Base-by-base conservation (phyloP, 495 filamentous ascomycete species). In the Penicillium maclennaniae region DNA sequence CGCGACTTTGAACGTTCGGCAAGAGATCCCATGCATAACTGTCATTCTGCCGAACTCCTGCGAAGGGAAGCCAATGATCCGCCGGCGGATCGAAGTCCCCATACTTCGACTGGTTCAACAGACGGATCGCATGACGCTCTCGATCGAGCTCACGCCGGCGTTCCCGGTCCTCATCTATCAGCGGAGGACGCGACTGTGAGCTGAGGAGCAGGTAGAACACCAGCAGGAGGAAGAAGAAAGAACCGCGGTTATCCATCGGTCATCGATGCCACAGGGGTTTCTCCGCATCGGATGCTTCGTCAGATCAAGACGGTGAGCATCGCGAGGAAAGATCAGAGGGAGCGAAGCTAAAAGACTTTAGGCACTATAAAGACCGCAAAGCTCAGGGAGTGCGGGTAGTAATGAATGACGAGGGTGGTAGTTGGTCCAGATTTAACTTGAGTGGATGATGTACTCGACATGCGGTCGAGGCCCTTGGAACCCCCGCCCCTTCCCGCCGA, bases 21-120 rank as follows among this genome's bases (percentile, higher is more conserved):
- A 88, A 68, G 25, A 82, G 54, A 38, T 80, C 78, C 91, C 91
- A 96, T 3, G 80, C 84, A 69, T 84, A 90, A 27, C 78, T 83
- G 65, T 95, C 86, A 34, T 83, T 80, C 51, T 84, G 72, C 47
- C 86, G 78, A 20, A 92, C 81, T 3, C 91, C 91, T 14, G 86
- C 84, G 52, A 92, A 70, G 50, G 95, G 92, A 53, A 95, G 71
- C 75, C 84, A 92, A 54, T 72, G 73, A 54, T 77, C 69, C 14
- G 81, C 67, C 53, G 47, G 53, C 5, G 85, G 79, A 49, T 84
- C 67, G 53, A 93, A 88, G 66, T 88, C 87, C 49, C 84, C 83
- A 79, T 90, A 93, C 54, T 72, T 71, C 17, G 89, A 86, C 54
- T 74, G 79, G 61, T 89, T 89, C 21, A 96, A 72, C 27, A 89